A percentile compares a stretch with the other conserved stretches of the same genome.
Evolutionary conservation across 108 stramenopile genomes (phyloP).

Genomic region (Fragilaria radians): DNA sequence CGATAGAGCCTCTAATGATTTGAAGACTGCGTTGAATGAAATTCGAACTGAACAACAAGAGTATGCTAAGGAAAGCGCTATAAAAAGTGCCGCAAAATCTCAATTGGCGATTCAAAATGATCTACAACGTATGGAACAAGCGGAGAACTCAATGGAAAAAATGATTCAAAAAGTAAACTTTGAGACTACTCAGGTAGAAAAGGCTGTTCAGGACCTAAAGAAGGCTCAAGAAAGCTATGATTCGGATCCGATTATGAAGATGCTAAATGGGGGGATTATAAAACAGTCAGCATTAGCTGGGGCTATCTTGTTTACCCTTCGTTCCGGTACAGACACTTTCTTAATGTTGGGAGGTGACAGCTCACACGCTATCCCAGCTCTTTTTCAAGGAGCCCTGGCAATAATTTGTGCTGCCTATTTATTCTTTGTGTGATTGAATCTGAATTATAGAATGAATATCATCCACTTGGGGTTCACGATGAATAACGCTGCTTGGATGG

Average conservation of each 20-base stretch:
- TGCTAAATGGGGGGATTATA: constrained; percentile 33
- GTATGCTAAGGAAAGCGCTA: constrained; percentile 30
- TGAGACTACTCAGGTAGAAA: constrained; percentile 38
- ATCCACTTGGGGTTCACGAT: no score
- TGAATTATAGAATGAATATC: no score
- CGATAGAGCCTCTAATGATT: constrained; percentile 36
- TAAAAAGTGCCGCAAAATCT: constrained; percentile 14
- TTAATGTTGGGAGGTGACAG: constrained; percentile 13
- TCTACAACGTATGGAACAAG: constrained; percentile 28
- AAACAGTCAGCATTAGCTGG: constrained; percentile 45
- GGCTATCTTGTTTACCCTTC: constrained; percentile 38
- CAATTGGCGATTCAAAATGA: constrained; percentile 14
- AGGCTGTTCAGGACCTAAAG: constrained; percentile 40
- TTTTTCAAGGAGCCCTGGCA: constrained; percentile 32
- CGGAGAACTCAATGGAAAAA: constrained; percentile 39
- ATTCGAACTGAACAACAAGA: constrained; percentile 46
- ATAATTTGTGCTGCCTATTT: constrained; percentile 17
- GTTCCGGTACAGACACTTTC: constrained; percentile 30
- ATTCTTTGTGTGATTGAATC: constrained; percentile 13
- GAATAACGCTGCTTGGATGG: no score
- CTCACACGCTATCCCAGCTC: constrained; percentile 20
- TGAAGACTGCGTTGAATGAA: constrained; percentile 39
- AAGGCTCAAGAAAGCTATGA: constrained; percentile 27
- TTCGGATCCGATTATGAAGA: constrained; percentile 22
- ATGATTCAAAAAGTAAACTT: constrained; percentile 36